Evolutionary conservation across 257 asterid species (phyloP), one percentile per base, ranked within the genome.

Genomic region (Dorcoceras hygrometricum): DNA sequence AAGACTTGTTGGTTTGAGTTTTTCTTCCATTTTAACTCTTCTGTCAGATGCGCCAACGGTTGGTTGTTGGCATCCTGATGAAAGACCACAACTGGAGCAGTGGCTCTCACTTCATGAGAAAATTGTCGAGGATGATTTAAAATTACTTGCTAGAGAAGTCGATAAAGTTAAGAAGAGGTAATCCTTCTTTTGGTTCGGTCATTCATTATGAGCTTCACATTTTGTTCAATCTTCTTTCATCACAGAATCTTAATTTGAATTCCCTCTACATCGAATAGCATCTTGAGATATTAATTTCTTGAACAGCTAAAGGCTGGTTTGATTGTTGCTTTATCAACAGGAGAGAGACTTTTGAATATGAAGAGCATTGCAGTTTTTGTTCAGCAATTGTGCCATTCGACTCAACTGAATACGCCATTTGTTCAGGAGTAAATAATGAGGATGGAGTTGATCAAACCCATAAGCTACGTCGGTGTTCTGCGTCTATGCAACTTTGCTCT

Each of bases 381-480:
- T 82, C 90, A 54, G 88, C 96, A 51, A 58, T 65, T 56, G 94
- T 89, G 63, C 89, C 95, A 46, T 89, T 89, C 57, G 89, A 87
- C 71, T 82, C 96, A 64, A 63, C 84, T 29, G 97, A 88, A 59
- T 56, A 71, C 24, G 96, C 95, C 23, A 27, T 76, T 63, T 93
- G 96, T 81, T 68, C 75, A 0, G 95, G 97, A 62, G 69, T 31
- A 28, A 76, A 68, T 65, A 36, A 62, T 12, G 71, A 62, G 39
- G 61, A 39, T 25, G 83, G 79, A 69, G 72, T 51, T 48, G 65
- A 62, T 27, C 81, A 66, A 60, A 77, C 76, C 57, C 96, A 90
- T 69, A 88, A 80, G 67, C 76, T 86, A 27, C 70, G 70, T 59
- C 82, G 97, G 8, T 93, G 98, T 62, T 75, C 87, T 2, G 84